These are phyloP conservation scores for Chenopodium quinoa DNA, from an alignment of 148 eudicot genomes.

Conservation along the genomic window DNA sequence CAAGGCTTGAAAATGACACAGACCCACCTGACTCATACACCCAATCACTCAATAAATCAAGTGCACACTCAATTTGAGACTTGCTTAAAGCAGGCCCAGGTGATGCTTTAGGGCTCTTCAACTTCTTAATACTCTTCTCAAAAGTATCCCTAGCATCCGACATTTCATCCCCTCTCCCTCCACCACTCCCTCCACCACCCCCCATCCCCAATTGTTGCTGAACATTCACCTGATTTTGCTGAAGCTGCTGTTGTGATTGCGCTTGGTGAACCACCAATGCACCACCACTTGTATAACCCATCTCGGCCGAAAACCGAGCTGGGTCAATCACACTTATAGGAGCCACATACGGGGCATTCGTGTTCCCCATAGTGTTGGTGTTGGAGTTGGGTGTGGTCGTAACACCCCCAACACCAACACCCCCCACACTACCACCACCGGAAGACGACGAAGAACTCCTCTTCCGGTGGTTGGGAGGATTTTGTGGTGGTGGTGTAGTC, in stretches of 20 bases:
- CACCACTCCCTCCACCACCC: slow-evolving; percentile 16
- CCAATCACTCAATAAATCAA: slow-evolving; percentile 78
- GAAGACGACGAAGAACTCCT: slow-evolving; percentile 41
- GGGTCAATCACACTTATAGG: slow-evolving; percentile 67
- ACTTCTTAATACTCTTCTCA: slow-evolving; percentile 84
- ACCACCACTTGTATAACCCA: slow-evolving; percentile 32
- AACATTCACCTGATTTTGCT: neutral
- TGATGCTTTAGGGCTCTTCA: slow-evolving; percentile 76
- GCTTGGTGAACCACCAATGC: slow-evolving; percentile 21
- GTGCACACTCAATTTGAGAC: slow-evolving; percentile 57
- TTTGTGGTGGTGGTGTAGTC: neutral
- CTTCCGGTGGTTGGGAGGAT: slow-evolving; percentile 42
- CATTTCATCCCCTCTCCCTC: slow-evolving; percentile 65
- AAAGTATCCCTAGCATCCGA: slow-evolving; percentile 66
- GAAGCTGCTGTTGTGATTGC: neutral
- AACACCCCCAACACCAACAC: slow-evolving; percentile 30
- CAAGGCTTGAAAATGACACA: slow-evolving; percentile 66
- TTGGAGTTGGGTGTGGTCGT: neutral
- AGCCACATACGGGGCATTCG: slow-evolving; percentile 25
- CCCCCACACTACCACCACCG: slow-evolving; percentile 35
- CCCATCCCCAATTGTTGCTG: slow-evolving; percentile 24
- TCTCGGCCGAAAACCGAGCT: slow-evolving; percentile 44
- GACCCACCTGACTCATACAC: slow-evolving; percentile 82
- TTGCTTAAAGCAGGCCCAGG: slow-evolving; percentile 63
- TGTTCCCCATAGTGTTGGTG: neutral